Percentiles rank a stretch among this genome's conserved stretches.
Evolutionary conservation across 179 eudicot species (phyloP).

Genomic region (Spergularia azorica): DNA sequence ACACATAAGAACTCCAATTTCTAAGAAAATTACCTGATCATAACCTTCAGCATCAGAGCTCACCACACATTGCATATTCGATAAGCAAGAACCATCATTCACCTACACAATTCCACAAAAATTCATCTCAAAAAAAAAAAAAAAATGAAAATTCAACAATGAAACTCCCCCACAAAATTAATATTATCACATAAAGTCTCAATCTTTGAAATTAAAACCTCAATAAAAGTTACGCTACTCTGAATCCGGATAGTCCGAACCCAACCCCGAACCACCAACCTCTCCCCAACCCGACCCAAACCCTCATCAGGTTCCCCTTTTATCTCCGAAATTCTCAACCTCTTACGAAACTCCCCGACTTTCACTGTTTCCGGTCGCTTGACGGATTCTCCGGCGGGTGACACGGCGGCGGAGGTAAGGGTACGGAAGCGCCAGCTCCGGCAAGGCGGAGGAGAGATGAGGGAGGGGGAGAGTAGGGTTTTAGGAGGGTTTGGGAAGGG

Average conservation of each 20-base stretch:
- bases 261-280: constrained; percentile 74
- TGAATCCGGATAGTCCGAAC: constrained; percentile 80
- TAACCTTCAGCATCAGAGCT: constrained; percentile 90
- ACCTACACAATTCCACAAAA: constrained; percentile 28
- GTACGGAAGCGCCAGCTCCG: constrained; percentile 44
- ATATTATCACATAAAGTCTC: background rate
- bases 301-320: constrained; percentile 80
- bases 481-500: constrained; percentile 21
- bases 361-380: constrained; percentile 27
- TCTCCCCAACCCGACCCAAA: constrained; percentile 71
- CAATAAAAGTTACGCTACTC: constrained; percentile 89
- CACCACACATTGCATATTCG: constrained; percentile 97
- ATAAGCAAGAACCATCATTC: constrained; percentile 94
- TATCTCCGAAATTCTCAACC: constrained; percentile 66
- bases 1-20: too few relatives aligned
- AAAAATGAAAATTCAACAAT: background rate
- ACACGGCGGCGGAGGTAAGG: constrained; percentile 36
- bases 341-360: constrained; percentile 63
- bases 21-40: constrained; percentile 59
- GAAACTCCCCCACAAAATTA: background rate
- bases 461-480: constrained; percentile 20
- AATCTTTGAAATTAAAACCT: constrained; percentile 40
- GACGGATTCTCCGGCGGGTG: constrained; percentile 45
- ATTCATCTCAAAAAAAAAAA: background rate
- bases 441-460: constrained; percentile 24